A percentile compares a stretch with the other conserved stretches of the same genome.
phyloP scores from a whole-genome alignment of 2,329 filamentous ascomycete genomes.

The Aquanectria penicillioides region DNA sequence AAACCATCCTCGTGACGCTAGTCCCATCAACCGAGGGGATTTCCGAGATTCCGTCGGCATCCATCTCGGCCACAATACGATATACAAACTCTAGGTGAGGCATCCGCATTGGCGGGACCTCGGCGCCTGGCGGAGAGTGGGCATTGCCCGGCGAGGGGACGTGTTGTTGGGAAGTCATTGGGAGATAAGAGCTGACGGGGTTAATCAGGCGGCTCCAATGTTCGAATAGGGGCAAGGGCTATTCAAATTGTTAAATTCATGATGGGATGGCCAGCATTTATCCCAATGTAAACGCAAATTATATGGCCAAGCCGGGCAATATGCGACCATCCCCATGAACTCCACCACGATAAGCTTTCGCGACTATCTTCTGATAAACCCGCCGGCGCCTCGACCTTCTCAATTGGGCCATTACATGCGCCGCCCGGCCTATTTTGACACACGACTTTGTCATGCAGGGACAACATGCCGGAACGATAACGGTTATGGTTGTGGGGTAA shows the following conservation, averaged over 20 bases:
- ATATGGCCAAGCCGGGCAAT: neutral
- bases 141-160: slow-evolving; percentile 31
- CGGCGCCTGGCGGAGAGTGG: slow-evolving; percentile 3
- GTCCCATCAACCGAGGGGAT: slow-evolving; percentile 26
- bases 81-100: slow-evolving; percentile 35
- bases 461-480: neutral
- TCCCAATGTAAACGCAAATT: neutral
- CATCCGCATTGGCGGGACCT: slow-evolving; percentile 29
- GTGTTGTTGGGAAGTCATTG: slow-evolving; percentile 18
- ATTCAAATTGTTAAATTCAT: too few species aligned
- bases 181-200: neutral
- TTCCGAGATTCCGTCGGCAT: slow-evolving; percentile 22
- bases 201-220: too few species aligned
- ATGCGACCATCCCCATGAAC: neutral
- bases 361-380: neutral
- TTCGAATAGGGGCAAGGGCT: too few species aligned
- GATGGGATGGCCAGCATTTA: slow-evolving; percentile 12
- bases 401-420: slow-evolving; percentile 13
- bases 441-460: neutral
- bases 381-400: slow-evolving; percentile 14
- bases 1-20: slow-evolving; percentile 19
- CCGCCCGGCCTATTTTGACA: neutral
- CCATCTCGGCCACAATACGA: slow-evolving; percentile 35
- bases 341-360: slow-evolving; percentile 11
- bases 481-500: neutral